Conservation (phyloP, 768 basidiomycete species). For the Termitomyces sp. region DNA sequence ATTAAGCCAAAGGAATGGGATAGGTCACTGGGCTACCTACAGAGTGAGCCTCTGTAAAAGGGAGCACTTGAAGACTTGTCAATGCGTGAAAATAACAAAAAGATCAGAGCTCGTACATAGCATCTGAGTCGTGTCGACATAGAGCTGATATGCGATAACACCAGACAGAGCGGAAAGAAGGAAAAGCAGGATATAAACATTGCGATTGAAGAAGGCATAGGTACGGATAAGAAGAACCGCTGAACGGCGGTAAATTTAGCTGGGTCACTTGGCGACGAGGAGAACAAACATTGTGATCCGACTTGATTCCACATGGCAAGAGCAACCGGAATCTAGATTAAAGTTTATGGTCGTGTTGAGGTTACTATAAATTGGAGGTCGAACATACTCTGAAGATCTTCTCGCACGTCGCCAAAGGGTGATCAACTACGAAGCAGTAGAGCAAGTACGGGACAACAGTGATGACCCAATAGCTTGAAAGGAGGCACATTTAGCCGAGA, state of each 20-base stretch:
- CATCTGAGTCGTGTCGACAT: constrained; percentile 77
- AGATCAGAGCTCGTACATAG: constrained; percentile 35
- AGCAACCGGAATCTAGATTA: constrained; percentile 64
- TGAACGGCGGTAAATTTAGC: constrained; percentile 22
- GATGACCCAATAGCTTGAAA: constrained; percentile 74
- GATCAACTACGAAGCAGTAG: constrained; percentile 71
- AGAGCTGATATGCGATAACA: constrained; percentile 77
- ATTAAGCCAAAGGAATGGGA: background rate
- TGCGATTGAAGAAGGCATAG: constrained; percentile 83
- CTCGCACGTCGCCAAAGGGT: constrained; percentile 56
- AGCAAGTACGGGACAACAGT: constrained; percentile 73
- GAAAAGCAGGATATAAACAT: constrained; percentile 56
- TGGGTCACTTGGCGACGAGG: background rate
- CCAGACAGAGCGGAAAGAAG: constrained; percentile 65
- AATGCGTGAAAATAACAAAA: background rate
- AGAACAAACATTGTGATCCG: constrained; percentile 61
- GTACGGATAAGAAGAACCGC: constrained; percentile 79
- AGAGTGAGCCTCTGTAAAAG: constrained; percentile 59
- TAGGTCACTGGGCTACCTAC: constrained; percentile 24
- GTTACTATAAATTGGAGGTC: background rate
- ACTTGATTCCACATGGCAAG: constrained; percentile 88
- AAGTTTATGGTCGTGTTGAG: background rate
- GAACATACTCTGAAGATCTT: constrained; percentile 59
- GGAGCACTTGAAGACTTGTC: constrained; percentile 41
- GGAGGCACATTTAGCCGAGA: constrained; percentile 10